Base-by-base conservation (phyloP, 2,329 filamentous ascomycete genomes). In the Cercospora citrullina region DNA sequence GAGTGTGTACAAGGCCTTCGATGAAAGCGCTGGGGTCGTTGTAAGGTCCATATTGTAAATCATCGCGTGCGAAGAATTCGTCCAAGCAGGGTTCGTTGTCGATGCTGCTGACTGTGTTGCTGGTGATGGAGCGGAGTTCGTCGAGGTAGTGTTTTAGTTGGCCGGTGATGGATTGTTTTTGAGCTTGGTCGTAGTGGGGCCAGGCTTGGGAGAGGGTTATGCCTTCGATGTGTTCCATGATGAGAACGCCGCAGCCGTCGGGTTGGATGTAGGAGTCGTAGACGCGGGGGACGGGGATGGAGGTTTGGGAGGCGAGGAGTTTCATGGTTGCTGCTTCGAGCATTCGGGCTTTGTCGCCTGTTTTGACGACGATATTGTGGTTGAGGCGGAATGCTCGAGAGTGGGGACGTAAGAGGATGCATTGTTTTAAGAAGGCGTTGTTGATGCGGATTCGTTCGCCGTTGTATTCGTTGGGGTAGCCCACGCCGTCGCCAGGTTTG, bases 221-320 rank as follows among this genome's bases (percentile, higher is more conserved):
- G 58, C 69, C 64, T 57, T 69, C 64, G 23, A 71, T 42, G 39
- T 58, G 62, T 26, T 71, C 69, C 67, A 69, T 71, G 1, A 59
- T 18, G 21, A 71, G 68, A 16, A 62, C 63, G 14, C 55, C 58
- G 28, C 63, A 57, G 51, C 65, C 65, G 55, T 67, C 65, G 10
- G 57, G 18, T 42, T 64, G 61, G 16, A 59, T 21, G 45, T 68
- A 65, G 33, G 62, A 57, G 39, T 68, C 58, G 63, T 61, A 31
- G 23, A 68, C 63, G 36, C 36, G 64, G 10, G 66, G 66, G 7
- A 68, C 51, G 18, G 66, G 66, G 21, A 68, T 55, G n/a, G 62
- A 62, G 18, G 66, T 68, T 26, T 57, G 28, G 21, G 60, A 58
- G 1, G 62, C 42, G 5, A 65, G 28, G 14, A 65, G 18, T 18